These are phyloP conservation scores for Remersonia thermophila DNA, from an alignment of 2,329 filamentous ascomycete species.

Conservation along the genomic window DNA sequence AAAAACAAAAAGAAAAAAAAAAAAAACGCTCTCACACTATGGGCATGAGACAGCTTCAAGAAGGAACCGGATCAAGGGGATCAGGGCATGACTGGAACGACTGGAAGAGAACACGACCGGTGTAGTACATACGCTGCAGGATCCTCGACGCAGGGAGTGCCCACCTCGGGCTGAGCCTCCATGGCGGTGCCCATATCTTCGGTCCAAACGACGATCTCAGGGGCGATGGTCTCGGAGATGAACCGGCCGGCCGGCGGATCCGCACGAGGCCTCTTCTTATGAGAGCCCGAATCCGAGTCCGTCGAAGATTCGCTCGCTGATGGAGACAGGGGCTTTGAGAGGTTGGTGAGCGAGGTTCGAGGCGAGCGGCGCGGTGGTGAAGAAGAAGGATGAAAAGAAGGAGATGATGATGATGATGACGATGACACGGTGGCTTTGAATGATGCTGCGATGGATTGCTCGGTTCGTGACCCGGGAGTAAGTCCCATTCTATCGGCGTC, in stretches of 20 bases:
- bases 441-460: constrained; percentile 17
- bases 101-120: background rate
- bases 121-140: constrained; percentile 10
- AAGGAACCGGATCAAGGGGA: background rate
- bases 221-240: constrained; percentile 23
- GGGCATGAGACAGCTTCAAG: background rate
- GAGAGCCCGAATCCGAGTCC: constrained; percentile 3
- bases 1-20: too few species aligned
- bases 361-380: constrained; percentile 21
- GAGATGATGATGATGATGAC: too few species aligned
- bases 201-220: constrained; percentile 34
- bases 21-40: too few species aligned
- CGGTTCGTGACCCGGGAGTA: constrained; percentile 16
- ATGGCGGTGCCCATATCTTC: constrained; percentile 29
- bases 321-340: constrained; percentile 11
- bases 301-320: constrained; percentile 8
- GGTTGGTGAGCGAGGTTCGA: constrained; percentile 10
- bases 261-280: constrained; percentile 2
- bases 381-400: too few species aligned
- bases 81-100: background rate
- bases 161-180: constrained; percentile 4
- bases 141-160: constrained; percentile 5
- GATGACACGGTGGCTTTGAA: too few species aligned
- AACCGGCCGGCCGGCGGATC: too few species aligned
- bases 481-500: constrained; percentile 14